A percentile compares a stretch with the other conserved stretches of the same genome.
These are phyloP conservation scores for Lentinula guzmanii DNA, from an alignment of 768 basidiomycete genomes.

Conservation along the genomic window DNA sequence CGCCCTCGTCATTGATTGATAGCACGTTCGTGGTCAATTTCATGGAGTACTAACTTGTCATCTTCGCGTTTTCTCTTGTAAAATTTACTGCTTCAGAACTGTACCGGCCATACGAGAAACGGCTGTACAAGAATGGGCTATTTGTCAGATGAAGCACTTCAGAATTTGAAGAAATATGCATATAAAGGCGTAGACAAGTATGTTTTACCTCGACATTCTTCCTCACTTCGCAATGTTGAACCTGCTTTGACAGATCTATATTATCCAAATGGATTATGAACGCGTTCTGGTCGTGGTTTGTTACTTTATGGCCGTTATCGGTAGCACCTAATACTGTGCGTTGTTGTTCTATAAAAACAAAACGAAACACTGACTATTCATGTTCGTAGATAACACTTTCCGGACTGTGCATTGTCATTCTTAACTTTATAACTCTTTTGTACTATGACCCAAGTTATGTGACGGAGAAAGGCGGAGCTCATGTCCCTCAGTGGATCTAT, in stretches of 20 bases:
- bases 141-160: conserved; percentile 59
- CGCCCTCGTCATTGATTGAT: too few species aligned
- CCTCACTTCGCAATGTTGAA: conserved; percentile 5
- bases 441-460: conserved; percentile 80
- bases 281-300: conserved; percentile 90
- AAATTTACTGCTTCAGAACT: too few species aligned
- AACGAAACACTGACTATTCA: not conserved
- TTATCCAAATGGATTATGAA: conserved; percentile 71
- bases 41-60: too few species aligned
- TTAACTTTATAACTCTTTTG: conserved; percentile 81
- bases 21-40: too few species aligned
- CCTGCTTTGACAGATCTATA: conserved; percentile 48
- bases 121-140: conserved; percentile 44
- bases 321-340: conserved; percentile 88
- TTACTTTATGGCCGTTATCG: conserved; percentile 78
- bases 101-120: too few species aligned
- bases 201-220: conserved; percentile 15
- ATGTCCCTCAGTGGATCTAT: conserved; percentile 82
- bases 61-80: too few species aligned
- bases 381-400: conserved; percentile 79
- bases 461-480: conserved; percentile 55
- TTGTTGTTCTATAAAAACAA: conserved; percentile 7
- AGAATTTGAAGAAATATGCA: conserved; percentile 69
- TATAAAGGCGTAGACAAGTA: conserved; percentile 83
- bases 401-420: conserved; percentile 72